Evolutionary conservation across 345 rosid species (phyloP), one percentile per base, ranked within the genome.

Genomic region (Salix viminalis): DNA sequence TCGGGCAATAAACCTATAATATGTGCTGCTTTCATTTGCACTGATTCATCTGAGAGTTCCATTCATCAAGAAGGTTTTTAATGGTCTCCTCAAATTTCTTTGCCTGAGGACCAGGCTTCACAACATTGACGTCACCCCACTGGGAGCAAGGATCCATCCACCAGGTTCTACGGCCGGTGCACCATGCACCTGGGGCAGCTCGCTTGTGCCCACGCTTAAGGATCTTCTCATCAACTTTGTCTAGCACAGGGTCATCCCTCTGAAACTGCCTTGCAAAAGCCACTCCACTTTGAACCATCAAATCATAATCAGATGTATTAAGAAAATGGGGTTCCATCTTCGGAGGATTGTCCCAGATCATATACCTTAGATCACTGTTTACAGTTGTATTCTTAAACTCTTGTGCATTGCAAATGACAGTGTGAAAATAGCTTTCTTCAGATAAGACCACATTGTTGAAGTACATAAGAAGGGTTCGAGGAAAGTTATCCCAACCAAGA

Each of bases 281-380:
- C 56, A 94, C 94, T 72, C 99, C 99, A 50, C 98, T 94, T 65
- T 87, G 87, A 67, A 86, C 89, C 94, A 96, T 89, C 56, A 82
- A 86, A 15, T 90, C 85, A 62, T 85, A 92, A 79, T 96, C 92
- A 0, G 92, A 84, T 23, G 67, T 19, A 54, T 79, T 85, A n/a
- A 96, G 90, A 81, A 86, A 88, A 70, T 87, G 93, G 13, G 99
- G 99, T 60, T 92, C 97, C 98, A 92, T 94, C 83, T 91, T 92
- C 0, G 98, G 98, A 24, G 99, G 97, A 83, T 88, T 92, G 82
- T 96, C 99, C 99, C 99, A 96, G 48, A 94, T 84, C 95, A 91
- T 91, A 75, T 86, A 96, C 39, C 98, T 82, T 71, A 96, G 87
- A 81, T 96, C 97, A 19, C 87, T 87, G 82, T 94, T 96, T 42